A percentile compares a stretch with the other conserved stretches of the same genome.
These are phyloP conservation scores for Narthecium ossifragum DNA, from an alignment of 106 monocot species.

Conservation along the genomic window DNA sequence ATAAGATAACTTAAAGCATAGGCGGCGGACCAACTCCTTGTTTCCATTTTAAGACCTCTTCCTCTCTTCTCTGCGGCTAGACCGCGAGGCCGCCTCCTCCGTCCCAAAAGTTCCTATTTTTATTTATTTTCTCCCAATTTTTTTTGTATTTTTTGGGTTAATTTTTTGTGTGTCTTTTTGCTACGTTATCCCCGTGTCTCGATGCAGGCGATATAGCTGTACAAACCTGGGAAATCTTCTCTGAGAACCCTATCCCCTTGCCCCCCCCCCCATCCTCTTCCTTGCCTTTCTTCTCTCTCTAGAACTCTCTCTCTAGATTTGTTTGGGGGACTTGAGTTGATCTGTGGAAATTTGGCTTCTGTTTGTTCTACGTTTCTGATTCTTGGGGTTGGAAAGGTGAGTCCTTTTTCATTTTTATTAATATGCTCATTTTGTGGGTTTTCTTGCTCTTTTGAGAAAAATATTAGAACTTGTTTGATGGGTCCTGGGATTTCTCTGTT, in stretches of 20 bases:
- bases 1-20: no score
- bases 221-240: background rate
- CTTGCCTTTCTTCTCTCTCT: background rate
- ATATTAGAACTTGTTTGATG: background rate
- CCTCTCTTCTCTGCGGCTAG: no score
- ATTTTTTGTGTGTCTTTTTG: no score
- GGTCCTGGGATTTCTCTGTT: background rate
- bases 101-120: no score
- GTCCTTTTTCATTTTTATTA: background rate
- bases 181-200: background rate
- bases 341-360: no score
- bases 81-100: no score
- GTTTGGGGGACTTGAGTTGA: no score
- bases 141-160: no score
- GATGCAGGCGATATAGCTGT: conserved; percentile 1
- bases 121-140: no score
- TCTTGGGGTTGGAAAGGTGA: background rate
- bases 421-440: background rate
- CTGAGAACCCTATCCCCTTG: background rate
- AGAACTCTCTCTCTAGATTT: background rate
- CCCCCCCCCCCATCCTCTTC: background rate
- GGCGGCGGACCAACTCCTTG: no score
- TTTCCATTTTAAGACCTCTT: no score
- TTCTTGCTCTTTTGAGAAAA: background rate
- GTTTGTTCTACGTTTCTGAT: no score